Evolutionary conservation across 192 early-diverging fungal genomes (phyloP).

Genomic region (Linnemannia hyalina): DNA sequence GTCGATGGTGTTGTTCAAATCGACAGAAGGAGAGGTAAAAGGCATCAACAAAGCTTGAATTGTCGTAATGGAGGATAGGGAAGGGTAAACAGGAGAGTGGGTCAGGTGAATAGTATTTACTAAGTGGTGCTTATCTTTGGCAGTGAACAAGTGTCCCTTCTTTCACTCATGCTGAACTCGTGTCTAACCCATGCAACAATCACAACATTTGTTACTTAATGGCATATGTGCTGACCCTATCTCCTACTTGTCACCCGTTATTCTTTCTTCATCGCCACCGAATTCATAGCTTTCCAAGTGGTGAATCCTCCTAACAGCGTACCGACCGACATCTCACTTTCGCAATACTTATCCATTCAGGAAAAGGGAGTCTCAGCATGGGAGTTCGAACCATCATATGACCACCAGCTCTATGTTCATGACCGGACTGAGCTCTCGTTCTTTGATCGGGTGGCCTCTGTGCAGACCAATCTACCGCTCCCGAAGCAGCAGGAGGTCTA

Average conservation of each 20-base stretch:
- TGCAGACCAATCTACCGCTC: slow-evolving; percentile 85
- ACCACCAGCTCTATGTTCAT: slow-evolving; percentile 70
- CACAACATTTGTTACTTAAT: neutral
- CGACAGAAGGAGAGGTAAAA: neutral
- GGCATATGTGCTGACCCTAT: neutral
- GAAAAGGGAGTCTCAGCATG: slow-evolving; percentile 90
- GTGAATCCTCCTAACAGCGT: slow-evolving; percentile 81
- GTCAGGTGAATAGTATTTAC: neutral
- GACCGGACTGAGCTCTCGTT: slow-evolving; percentile 82
- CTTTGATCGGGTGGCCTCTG: slow-evolving; percentile 77
- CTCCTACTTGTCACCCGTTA: neutral
- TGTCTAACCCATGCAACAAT: neutral
- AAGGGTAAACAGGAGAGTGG: neutral
- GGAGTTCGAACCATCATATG: slow-evolving; percentile 80
- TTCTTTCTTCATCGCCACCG: neutral
- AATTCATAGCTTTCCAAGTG: slow-evolving; percentile 73
- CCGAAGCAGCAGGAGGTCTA: slow-evolving; percentile 88
- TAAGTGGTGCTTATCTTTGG: neutral
- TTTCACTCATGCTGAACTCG: neutral
- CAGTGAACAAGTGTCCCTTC: neutral
- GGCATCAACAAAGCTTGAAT: neutral
- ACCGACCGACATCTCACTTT: slow-evolving; percentile 79
- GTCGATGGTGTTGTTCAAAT: neutral
- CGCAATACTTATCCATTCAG: slow-evolving; percentile 80
- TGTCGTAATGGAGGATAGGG: neutral